A percentile compares a stretch with the other conserved stretches of the same genome.
phyloP scores from a whole-genome alignment of 192 early-diverging fungal genomes.

The Pecoramyces ruminantium region DNA sequence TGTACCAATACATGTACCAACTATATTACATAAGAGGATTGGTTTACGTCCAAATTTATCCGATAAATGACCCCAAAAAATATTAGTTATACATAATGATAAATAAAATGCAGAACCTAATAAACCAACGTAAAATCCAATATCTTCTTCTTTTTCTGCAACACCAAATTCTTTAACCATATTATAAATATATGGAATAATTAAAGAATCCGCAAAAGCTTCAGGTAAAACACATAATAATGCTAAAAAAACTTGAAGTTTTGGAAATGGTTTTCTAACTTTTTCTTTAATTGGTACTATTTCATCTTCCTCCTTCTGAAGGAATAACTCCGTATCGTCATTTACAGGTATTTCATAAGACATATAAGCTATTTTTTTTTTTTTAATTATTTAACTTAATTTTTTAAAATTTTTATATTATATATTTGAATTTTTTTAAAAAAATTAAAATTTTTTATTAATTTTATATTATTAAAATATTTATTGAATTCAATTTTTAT shows the following conservation, averaged over 20 bases:
- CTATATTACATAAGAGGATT: background rate
- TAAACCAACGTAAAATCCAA: background rate
- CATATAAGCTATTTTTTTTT: background rate
- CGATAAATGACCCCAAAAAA: background rate
- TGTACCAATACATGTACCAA: background rate
- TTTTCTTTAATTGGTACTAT: background rate
- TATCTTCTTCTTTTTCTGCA: background rate
- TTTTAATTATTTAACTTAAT: background rate
- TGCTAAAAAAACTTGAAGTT: background rate
- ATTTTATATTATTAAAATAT: too few relatives aligned
- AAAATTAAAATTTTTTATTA: too few relatives aligned
- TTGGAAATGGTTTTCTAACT: background rate
- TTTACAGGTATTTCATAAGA: background rate
- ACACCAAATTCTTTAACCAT: background rate
- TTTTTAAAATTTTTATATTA: too few relatives aligned
- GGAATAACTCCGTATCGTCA: background rate
- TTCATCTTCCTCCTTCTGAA: background rate
- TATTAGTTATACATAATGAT: background rate
- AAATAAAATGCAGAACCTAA: background rate
- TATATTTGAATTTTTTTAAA: too few relatives aligned
- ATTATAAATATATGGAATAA: background rate
- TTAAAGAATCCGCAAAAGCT: background rate
- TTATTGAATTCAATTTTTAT: too few relatives aligned
- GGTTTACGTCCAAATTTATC: background rate
- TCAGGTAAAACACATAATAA: background rate